Conservation (phyloP, 2,329 filamentous ascomycete species). For the Torrubiella hemipterigena region DNA sequence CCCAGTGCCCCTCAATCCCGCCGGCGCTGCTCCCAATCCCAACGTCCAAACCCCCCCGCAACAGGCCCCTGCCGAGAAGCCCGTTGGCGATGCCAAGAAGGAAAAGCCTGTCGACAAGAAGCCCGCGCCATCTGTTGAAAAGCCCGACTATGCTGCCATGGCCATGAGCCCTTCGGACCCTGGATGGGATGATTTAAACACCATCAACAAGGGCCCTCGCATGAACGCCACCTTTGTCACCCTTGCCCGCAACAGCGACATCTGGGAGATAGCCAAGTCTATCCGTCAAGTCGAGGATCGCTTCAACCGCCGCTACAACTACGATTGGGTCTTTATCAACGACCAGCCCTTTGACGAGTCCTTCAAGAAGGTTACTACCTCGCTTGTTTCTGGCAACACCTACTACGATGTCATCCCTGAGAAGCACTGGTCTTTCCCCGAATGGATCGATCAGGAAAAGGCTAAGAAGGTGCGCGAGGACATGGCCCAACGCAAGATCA, state of each 20-base stretch:
- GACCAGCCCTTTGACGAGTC: slow-evolving; percentile 86
- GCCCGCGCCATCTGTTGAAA: too few relatives aligned
- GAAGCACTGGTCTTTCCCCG: slow-evolving; percentile 96
- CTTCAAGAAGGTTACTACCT: slow-evolving; percentile 84
- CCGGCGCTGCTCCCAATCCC: slow-evolving; percentile 5
- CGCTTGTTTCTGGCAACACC: slow-evolving; percentile 85
- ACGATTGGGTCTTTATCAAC: slow-evolving; percentile 99
- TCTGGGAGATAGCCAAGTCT: slow-evolving; percentile 94
- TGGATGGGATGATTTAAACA: slow-evolving; percentile 38
- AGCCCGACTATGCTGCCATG: slow-evolving; percentile 28
- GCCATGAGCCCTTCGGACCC: slow-evolving; percentile 38
- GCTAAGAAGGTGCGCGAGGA: slow-evolving; percentile 84
- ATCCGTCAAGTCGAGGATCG: slow-evolving; percentile 96
- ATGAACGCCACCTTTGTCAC: slow-evolving; percentile 98
- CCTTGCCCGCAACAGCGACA: slow-evolving; percentile 79
- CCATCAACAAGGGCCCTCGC: slow-evolving; percentile 52
- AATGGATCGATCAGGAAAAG: slow-evolving; percentile 91
- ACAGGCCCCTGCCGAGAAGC: slow-evolving; percentile 8
- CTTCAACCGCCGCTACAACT: slow-evolving; percentile 94
- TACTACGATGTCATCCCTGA: slow-evolving; percentile 80
- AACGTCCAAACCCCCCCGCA: slow-evolving; percentile 10
- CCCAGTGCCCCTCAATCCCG: slow-evolving; percentile 18
- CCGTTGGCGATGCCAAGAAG: slow-evolving; percentile 8
- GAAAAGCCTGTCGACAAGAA: slow-evolving; percentile 13
- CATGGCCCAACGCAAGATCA: slow-evolving; percentile 90